Base-by-base conservation (phyloP, 2,329 filamentous ascomycete species). In the Epichloe hybrida region DNA sequence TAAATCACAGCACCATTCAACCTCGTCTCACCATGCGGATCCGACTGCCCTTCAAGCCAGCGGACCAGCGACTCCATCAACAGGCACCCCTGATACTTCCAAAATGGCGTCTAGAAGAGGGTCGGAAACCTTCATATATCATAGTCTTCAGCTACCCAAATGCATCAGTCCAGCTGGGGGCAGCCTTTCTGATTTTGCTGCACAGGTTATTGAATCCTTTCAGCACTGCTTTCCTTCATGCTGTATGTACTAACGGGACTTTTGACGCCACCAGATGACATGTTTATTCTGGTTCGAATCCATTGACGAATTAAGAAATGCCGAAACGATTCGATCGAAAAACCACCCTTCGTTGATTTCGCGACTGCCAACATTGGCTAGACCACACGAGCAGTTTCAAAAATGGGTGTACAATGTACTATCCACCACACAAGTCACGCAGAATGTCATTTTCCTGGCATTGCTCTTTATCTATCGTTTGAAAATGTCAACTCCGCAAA, bases 201-300 rank as follows among this genome's bases (percentile, higher is more conserved):
- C 88, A 52, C 80, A 89, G 75, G 86, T 90, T 68, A 58, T 73
- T 64, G 46, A 13, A n/a, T 27, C 37, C 13, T 15, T 36, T 4
- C 9, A 13, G 4, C 5, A 6, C n/a, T 6, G 42, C 35, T 15
- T 12, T 7, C 5, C 35, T 15, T 17, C 8, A 39, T 13, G 15
- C 5, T 39, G 6, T 15, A 8, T 11, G 9, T 49, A 13, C 46
- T 49, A 15, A 41, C 46, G 38, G n/a, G 8, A 3, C 36, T 36
- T 8, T 42, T 15, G 21, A 37, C 11, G 1, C 34, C 41, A 13
- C 31, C 61, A 95, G 87, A 87, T 97, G 67, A 95, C 91, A 12
- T 96, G 91, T 63, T 75, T 98, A 13, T 96, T 97, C 70, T 97
- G 93, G 91, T 97, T 97, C 64, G 90, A 97, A 67, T 86, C 85